Evolutionary conservation across 2,329 filamentous ascomycete genomes (phyloP).

Genomic region (Pseudopyrenochaeta lycopersici): DNA sequence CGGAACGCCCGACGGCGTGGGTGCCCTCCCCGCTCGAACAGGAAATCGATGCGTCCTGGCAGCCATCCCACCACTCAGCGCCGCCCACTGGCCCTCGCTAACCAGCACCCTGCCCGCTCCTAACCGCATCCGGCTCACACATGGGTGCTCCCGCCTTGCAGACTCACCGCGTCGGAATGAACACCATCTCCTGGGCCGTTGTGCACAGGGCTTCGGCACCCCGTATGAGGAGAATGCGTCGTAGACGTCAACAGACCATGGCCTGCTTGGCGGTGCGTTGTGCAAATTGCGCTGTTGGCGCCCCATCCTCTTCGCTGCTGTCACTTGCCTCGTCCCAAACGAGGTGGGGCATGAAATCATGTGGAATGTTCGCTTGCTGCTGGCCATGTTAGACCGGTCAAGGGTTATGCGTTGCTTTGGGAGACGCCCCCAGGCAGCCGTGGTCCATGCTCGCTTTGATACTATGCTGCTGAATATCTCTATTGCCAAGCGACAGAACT

Average conservation of each 20-base stretch:
- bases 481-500: background rate
- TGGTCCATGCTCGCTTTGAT: background rate
- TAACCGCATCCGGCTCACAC: conserved; percentile 21
- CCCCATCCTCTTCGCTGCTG: conserved; percentile 9
- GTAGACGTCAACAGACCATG: conserved; percentile 8
- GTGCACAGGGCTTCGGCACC: background rate
- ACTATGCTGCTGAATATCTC: background rate
- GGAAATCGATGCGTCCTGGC: conserved; percentile 18
- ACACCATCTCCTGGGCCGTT: conserved; percentile 11
- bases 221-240: background rate
- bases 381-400: background rate
- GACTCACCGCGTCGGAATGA: conserved; percentile 32
- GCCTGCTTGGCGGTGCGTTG: conserved; percentile 11
- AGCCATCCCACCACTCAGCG: conserved; percentile 22
- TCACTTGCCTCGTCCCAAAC: conserved; percentile 6
- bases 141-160: conserved; percentile 24
- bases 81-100: conserved; percentile 13
- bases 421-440: background rate
- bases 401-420: background rate
- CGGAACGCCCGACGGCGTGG: conserved; percentile 24
- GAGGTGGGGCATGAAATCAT: conserved; percentile 13
- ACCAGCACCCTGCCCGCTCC: conserved; percentile 14
- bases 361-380: conserved; percentile 8
- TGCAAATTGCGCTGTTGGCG: conserved; percentile 17
- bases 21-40: conserved; percentile 19